Evolutionary conservation across 495 filamentous ascomycete species (phyloP).

Genomic region (Jackrogersella multiformis): DNA sequence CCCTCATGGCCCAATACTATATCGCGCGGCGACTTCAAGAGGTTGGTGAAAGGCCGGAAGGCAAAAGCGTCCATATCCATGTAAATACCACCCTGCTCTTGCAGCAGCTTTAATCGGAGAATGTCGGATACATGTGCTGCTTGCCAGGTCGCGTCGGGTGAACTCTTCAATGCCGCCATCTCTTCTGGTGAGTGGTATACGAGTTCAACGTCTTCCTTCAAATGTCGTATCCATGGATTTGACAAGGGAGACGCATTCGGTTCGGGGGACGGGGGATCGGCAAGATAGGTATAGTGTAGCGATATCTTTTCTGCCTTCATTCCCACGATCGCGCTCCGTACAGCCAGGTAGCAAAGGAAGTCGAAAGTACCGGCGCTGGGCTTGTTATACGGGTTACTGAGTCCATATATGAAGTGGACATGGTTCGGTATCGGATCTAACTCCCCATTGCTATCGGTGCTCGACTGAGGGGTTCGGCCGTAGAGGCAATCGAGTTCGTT

Average conservation of each 20-base stretch:
- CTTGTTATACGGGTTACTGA: slow-evolving; percentile 51
- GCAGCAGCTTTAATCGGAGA: slow-evolving; percentile 54
- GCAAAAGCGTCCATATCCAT: slow-evolving; percentile 57
- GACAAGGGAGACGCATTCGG: slow-evolving; percentile 49
- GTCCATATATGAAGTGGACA: slow-evolving; percentile 58
- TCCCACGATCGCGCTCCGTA: slow-evolving; percentile 55
- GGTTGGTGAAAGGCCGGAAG: slow-evolving; percentile 49
- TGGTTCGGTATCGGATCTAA: slow-evolving; percentile 56
- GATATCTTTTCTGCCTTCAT: slow-evolving; percentile 53
- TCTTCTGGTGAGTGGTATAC: slow-evolving; percentile 52
- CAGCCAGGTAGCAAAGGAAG: slow-evolving; percentile 57
- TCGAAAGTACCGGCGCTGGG: slow-evolving; percentile 52
- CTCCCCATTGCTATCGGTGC: slow-evolving; percentile 13
- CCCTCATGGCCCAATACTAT: slow-evolving; percentile 58
- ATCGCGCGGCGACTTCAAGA: slow-evolving; percentile 46
- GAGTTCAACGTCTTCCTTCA: slow-evolving; percentile 53
- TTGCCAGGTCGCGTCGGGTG: slow-evolving; percentile 49
- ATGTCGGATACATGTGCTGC: slow-evolving; percentile 57
- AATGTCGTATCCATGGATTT: slow-evolving; percentile 54
- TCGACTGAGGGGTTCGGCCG: slow-evolving; percentile 39
- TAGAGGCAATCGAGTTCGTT: slow-evolving; percentile 53
- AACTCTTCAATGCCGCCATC: slow-evolving; percentile 41
- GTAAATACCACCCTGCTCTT: slow-evolving; percentile 57
- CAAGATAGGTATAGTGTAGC: slow-evolving; percentile 58
- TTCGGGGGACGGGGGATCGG: slow-evolving; percentile 50